phyloP scores from a whole-genome alignment of 352 stramenopile genomes.

The Salisapilia sapeloensis region DNA sequence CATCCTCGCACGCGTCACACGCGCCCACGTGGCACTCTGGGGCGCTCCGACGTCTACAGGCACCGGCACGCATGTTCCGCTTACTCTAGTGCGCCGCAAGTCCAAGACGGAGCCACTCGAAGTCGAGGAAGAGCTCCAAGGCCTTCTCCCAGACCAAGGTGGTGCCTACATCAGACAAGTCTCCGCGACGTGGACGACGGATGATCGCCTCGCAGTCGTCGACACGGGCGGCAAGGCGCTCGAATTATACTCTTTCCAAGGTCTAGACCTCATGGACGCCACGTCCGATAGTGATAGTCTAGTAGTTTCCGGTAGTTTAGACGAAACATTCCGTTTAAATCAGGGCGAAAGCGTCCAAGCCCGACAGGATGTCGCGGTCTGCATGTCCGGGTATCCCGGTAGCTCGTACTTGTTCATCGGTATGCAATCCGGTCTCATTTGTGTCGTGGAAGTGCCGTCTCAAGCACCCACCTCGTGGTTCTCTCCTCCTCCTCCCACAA shows the following conservation, averaged over 20 bases:
- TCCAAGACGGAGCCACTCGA: neutral
- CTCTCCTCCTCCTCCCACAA: conserved; percentile 6
- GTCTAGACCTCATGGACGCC: conserved; percentile 11
- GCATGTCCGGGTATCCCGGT: conserved; percentile 24
- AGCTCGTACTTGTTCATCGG: conserved; percentile 51
- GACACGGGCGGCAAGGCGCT: conserved; percentile 30
- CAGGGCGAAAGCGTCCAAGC: conserved; percentile 24
- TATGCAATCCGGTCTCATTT: conserved; percentile 55
- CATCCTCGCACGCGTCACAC: conserved; percentile 42
- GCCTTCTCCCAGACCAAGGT: conserved; percentile 6
- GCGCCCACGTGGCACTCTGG: conserved; percentile 24
- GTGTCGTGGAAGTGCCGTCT: conserved; percentile 25
- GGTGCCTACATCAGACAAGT: conserved; percentile 13
- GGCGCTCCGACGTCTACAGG: conserved; percentile 8
- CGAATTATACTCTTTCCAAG: conserved; percentile 60
- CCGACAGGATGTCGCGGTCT: conserved; percentile 22
- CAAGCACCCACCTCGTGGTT: conserved; percentile 14
- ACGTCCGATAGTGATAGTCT: conserved; percentile 2
- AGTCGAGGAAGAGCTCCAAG: neutral
- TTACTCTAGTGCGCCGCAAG: neutral
- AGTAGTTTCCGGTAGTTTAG: conserved; percentile 8
- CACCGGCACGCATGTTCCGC: too few species aligned
- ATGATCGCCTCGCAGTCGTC: conserved; percentile 43
- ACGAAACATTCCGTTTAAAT: conserved; percentile 43
- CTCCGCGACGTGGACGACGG: conserved; percentile 28